Percentiles rank a stretch among this genome's conserved stretches.
Conservation (phyloP, 176 grass and related monocot genomes). For the Paspalum vaginatum region DNA sequence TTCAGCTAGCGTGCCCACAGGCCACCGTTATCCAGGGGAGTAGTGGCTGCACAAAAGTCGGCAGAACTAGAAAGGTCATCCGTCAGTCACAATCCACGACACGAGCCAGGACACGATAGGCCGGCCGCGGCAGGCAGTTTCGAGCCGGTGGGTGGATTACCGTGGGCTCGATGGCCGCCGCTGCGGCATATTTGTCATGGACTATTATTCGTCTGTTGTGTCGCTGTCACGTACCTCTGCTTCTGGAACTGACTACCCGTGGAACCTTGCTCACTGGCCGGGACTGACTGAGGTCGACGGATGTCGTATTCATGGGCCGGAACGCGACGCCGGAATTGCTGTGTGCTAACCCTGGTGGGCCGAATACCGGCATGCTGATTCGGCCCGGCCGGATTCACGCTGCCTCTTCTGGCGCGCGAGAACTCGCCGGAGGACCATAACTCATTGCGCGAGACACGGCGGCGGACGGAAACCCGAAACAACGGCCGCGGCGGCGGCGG, state of each 20-base stretch:
- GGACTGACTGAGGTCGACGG: neutral
- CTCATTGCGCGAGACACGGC: too few relatives aligned
- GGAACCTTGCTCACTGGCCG: neutral
- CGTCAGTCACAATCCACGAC: neutral
- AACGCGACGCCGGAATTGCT: neutral
- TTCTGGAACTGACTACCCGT: neutral
- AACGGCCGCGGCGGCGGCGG: too few relatives aligned
- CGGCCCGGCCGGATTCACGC: neutral
- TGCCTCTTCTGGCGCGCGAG: too few relatives aligned
- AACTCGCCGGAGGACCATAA: too few relatives aligned
- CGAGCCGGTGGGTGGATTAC: slow-evolving; percentile 38
- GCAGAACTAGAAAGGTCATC: neutral
- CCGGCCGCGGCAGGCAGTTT: slow-evolving; percentile 5
- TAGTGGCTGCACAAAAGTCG: neutral
- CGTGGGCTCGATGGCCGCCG: slow-evolving; percentile 35
- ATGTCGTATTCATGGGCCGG: neutral
- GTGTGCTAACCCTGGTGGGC: neutral
- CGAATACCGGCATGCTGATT: neutral
- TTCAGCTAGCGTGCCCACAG: slow-evolving; percentile 22
- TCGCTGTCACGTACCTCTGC: slow-evolving; percentile 20
- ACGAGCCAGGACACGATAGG: neutral
- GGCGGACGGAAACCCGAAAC: too few relatives aligned
- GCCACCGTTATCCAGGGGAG: neutral
- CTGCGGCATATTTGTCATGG: neutral
- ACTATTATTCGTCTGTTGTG: slow-evolving; percentile 4